Base-by-base conservation (phyloP, 2,329 filamentous ascomycete species). In the Fusarium albosuccineum region DNA sequence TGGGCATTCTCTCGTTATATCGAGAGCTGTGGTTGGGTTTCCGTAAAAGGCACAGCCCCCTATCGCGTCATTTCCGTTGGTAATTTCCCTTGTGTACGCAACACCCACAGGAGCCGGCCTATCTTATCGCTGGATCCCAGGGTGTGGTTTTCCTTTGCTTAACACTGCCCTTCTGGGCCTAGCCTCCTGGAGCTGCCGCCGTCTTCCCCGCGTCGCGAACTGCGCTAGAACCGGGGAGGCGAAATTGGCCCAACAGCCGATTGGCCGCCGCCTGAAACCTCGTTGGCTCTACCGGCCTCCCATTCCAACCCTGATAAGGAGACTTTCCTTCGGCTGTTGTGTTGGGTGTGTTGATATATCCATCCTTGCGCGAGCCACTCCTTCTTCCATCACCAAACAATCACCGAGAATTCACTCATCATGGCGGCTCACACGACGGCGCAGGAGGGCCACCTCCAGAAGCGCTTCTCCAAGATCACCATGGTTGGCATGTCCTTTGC, bases 401-500 rank as follows among this genome's bases (percentile, higher is more conserved):
- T 22, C 37, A 42, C 34, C 45, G 6, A 30, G 11, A 34, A 13
- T 6, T 17, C 26, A 39, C 37, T 29, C 53, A 64, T 22, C 26
- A 70, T 70, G 67, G 41, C 49, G 10, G 41, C 26, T n/a, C 8
- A 53, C 53, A 26, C 34, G 6, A 37, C 48, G 11, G 29, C 46
- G 39, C 59, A 59, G 16, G 67, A 63, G 60, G 67, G 67, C 14
- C 60, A 66, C 29, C 61, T 70, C 57, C 67, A 70, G 51, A 70
- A 70, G 52, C 63, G 67, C 42, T 70, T 70, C 40, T 70, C 67
- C 6, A 70, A 70, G 52, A 56, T 70, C n/a, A 70, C 67, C 17
- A 70, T 70, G 67, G 58, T 70, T 22, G 67, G 67, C 29, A 77
- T 82, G 76, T 78, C 79, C 11, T 82, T 82, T 62, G 80, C 81